phyloP scores from a whole-genome alignment of 352 stramenopile genomes.

The Phytophthora rubi region DNA sequence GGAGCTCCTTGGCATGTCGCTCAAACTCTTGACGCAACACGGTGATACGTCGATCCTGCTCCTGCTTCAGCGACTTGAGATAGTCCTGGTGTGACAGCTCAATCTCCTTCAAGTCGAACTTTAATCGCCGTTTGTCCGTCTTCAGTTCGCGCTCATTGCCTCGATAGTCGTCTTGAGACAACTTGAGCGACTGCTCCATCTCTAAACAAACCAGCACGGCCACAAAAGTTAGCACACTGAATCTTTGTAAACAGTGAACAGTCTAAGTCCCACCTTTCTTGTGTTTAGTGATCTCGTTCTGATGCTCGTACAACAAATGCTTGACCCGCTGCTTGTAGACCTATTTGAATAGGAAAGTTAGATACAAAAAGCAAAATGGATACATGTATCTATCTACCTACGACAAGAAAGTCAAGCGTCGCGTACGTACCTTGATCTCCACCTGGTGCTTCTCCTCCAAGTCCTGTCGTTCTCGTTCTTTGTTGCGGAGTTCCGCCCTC shows the following conservation, averaged over 20 bases:
- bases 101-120: constrained; percentile 92
- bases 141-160: constrained; percentile 90
- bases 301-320: constrained; percentile 95
- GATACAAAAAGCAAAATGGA: too few relatives aligned
- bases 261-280: constrained; percentile 70
- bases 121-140: constrained; percentile 87
- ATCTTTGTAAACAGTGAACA: background rate
- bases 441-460: constrained; percentile 95
- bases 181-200: constrained; percentile 88
- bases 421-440: constrained; percentile 90
- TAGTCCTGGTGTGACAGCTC: constrained; percentile 93
- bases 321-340: constrained; percentile 97
- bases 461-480: constrained; percentile 95
- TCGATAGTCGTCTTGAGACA: constrained; percentile 92
- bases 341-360: constrained; percentile 13
- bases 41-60: constrained; percentile 93
- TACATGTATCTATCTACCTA: too few relatives aligned
- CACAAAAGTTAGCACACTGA: background rate
- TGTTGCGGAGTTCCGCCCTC: constrained; percentile 93
- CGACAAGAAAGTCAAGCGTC: too few relatives aligned
- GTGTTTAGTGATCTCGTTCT: constrained; percentile 91
- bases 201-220: constrained; percentile 39
- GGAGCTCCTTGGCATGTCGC: constrained; percentile 88
- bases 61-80: constrained; percentile 92
- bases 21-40: constrained; percentile 93